Evolutionary conservation across 371 early-diverging fungal species (phyloP).

Genomic region (Actinomucor elegans): DNA sequence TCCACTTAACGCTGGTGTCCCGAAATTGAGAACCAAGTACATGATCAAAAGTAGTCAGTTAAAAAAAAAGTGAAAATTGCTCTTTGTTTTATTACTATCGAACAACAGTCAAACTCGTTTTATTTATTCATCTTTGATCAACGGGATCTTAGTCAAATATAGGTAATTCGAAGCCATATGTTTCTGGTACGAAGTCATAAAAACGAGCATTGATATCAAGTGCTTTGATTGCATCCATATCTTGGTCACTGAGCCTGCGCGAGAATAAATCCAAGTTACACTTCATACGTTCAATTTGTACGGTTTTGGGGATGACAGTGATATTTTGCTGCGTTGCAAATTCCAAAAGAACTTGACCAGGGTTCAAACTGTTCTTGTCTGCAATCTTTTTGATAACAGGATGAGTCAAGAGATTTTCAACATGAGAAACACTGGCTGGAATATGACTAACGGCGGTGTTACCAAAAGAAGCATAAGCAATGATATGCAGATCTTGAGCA

Average conservation of each 20-base stretch:
- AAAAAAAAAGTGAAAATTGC: no score
- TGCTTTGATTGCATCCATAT: constrained; percentile 23
- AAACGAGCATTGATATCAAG: constrained; percentile 37
- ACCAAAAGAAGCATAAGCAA: constrained; percentile 41
- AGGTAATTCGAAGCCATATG: constrained; percentile 36
- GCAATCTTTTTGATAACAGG: constrained; percentile 22
- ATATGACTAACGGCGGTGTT: constrained; percentile 3
- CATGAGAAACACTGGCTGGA: constrained; percentile 50
- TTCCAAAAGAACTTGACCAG: constrained; percentile 44
- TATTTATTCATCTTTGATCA: no score
- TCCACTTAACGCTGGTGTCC: no score
- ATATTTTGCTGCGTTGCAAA: constrained; percentile 55
- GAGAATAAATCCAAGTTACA: constrained; percentile 31
- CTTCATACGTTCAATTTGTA: constrained; percentile 45
- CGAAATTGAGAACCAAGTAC: no score
- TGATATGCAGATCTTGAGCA: constrained; percentile 9
- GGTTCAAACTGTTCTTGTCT: constrained; percentile 2
- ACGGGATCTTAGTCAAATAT: constrained; percentile 39
- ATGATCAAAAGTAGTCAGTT: no score
- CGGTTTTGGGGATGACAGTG: constrained; percentile 68
- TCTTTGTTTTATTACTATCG: no score
- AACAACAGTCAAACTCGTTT: no score
- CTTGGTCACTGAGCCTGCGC: constrained; percentile 26
- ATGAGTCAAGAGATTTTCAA: constrained; percentile 30
- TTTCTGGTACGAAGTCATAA: constrained; percentile 23